A percentile compares a stretch with the other conserved stretches of the same genome.
phyloP scores from a whole-genome alignment of 2,329 filamentous ascomycete genomes.

The Fusarium sp. region DNA sequence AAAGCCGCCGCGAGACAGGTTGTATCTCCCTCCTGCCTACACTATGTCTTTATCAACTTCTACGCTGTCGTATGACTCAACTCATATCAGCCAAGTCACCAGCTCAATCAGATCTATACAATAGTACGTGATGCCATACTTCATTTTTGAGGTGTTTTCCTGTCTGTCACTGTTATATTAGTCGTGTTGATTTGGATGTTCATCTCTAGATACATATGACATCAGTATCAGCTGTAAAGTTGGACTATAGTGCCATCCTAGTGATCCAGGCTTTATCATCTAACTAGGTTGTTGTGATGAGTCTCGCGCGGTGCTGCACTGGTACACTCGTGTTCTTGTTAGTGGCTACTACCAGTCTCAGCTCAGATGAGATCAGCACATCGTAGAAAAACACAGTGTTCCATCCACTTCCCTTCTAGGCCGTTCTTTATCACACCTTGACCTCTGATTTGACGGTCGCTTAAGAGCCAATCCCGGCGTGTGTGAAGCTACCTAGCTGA shows the following conservation, averaged over 20 bases:
- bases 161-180: neutral
- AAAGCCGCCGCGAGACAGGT: neutral
- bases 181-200: neutral
- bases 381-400: constrained; percentile 11
- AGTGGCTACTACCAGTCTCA: neutral
- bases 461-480: neutral
- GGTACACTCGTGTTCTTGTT: neutral
- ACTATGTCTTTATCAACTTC: neutral
- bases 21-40: neutral
- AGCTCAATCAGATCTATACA: neutral
- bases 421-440: neutral
- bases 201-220: neutral
- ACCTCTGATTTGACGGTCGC: constrained; percentile 10
- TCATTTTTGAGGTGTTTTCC: neutral
- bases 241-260: neutral
- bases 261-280: neutral
- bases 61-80: neutral
- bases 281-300: neutral
- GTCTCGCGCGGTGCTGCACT: neutral
- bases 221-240: neutral
- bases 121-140: neutral
- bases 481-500: constrained; percentile 5
- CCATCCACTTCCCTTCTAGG: constrained; percentile 28
- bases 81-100: neutral
- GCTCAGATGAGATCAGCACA: constrained; percentile 11